These are phyloP conservation scores for Casuarina equisetifolia DNA, from an alignment of 306 rosid genomes.

Conservation along the genomic window DNA sequence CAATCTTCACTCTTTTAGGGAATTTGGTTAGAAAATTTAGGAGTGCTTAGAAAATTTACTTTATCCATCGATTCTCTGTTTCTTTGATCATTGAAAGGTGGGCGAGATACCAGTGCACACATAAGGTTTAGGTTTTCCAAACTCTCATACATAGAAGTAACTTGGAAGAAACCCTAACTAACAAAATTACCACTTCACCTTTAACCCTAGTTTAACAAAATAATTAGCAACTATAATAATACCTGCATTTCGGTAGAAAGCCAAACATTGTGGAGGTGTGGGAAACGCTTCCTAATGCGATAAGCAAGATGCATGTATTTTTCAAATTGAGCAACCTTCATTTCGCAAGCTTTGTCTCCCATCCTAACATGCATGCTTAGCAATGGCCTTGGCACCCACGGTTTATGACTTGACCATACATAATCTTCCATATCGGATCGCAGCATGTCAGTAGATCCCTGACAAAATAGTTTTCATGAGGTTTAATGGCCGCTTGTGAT, in stretches of 20 bases:
- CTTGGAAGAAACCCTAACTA: no score
- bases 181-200: no score
- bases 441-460: slow-evolving; percentile 31
- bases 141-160: no score
- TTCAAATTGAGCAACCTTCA: slow-evolving; percentile 77
- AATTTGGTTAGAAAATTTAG: no score
- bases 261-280: slow-evolving; percentile 67
- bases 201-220: not conserved
- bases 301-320: slow-evolving; percentile 70
- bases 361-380: slow-evolving; percentile 88
- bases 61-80: no score
- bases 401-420: slow-evolving; percentile 87
- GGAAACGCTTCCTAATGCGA: slow-evolving; percentile 64
- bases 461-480: not conserved
- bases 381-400: slow-evolving; percentile 86
- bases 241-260: slow-evolving; percentile 93
- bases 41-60: no score
- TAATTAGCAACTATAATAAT: not conserved
- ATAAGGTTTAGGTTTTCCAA: no score
- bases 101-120: no score
- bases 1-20: no score
- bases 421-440: slow-evolving; percentile 68
- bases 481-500: not conserved
- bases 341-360: slow-evolving; percentile 94
- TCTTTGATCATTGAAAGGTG: no score